Conservation (phyloP, 192 early-diverging fungal species). For the Blastocladiella britannica region DNA sequence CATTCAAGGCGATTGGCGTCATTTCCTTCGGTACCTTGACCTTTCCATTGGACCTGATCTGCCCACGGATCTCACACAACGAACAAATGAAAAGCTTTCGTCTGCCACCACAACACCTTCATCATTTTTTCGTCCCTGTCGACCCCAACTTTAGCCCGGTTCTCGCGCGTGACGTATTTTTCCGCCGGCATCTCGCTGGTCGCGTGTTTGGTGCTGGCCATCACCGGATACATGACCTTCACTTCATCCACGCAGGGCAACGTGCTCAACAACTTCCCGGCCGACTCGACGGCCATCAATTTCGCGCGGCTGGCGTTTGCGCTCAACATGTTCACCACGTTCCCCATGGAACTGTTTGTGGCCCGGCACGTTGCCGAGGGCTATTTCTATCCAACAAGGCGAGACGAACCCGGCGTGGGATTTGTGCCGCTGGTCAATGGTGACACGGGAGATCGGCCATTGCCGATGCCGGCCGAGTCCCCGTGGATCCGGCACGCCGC, state of each 20-base stretch:
- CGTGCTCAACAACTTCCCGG: slow-evolving; percentile 72
- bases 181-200: slow-evolving; percentile 49
- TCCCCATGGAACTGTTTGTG: slow-evolving; percentile 77
- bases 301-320: slow-evolving; percentile 68
- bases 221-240: slow-evolving; percentile 57
- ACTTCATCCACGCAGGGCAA: slow-evolving; percentile 71
- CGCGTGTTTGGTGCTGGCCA: slow-evolving; percentile 47
- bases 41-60: background rate
- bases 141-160: slow-evolving; percentile 66
- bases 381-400: too few species aligned
- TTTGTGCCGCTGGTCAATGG: too few species aligned
- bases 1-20: slow-evolving; percentile 46
- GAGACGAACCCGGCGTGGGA: too few species aligned
- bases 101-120: slow-evolving; percentile 90
- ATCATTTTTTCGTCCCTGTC: slow-evolving; percentile 69
- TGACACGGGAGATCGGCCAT: too few species aligned
- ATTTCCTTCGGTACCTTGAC: slow-evolving; percentile 55
- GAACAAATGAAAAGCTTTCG: slow-evolving; percentile 34
- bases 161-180: slow-evolving; percentile 61
- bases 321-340: slow-evolving; percentile 86
- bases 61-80: slow-evolving; percentile 1
- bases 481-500: background rate
- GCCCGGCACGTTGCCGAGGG: slow-evolving; percentile 42
- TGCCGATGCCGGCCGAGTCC: too few species aligned
- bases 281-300: slow-evolving; percentile 58